phyloP scores from a whole-genome alignment of 225 moss, liverwort and hornwort genomes.

The Pseudoscleropodium purum region DNA sequence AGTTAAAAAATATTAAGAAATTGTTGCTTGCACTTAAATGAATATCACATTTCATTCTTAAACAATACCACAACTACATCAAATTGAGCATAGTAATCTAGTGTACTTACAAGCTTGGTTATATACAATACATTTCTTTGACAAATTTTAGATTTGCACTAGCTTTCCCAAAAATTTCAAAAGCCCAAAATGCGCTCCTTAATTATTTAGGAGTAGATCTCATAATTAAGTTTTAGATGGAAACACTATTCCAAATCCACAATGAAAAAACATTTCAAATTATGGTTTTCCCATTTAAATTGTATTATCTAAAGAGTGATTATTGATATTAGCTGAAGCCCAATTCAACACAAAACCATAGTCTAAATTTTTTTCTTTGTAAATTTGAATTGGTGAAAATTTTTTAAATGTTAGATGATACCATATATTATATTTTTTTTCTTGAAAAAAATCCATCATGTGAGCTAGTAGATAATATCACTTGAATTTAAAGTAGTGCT shows the following conservation, averaged over 20 bases:
- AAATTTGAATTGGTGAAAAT: neutral
- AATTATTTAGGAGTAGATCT: neutral
- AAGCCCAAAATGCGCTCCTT: neutral
- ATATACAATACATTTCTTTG: neutral
- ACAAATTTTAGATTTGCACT: neutral
- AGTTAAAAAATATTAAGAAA: neutral
- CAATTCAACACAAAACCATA: neutral
- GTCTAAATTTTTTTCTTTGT: neutral
- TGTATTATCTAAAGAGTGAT: accelerated
- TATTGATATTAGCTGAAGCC: neutral
- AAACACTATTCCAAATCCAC: neutral
- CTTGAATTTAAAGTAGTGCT: neutral
- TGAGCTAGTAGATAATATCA: neutral
- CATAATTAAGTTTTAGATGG: neutral
- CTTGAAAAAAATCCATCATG: neutral
- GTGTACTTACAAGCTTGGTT: neutral
- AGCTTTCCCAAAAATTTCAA: neutral
- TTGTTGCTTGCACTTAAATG: accelerated
- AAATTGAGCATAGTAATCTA: neutral
- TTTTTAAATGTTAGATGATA: neutral
- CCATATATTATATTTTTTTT: neutral
- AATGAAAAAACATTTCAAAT: neutral
- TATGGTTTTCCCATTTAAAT: neutral
- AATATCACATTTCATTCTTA: neutral
- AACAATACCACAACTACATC: neutral